These are phyloP conservation scores for Exophiala calicioides DNA, from an alignment of 2,329 filamentous ascomycete species.

Conservation along the genomic window DNA sequence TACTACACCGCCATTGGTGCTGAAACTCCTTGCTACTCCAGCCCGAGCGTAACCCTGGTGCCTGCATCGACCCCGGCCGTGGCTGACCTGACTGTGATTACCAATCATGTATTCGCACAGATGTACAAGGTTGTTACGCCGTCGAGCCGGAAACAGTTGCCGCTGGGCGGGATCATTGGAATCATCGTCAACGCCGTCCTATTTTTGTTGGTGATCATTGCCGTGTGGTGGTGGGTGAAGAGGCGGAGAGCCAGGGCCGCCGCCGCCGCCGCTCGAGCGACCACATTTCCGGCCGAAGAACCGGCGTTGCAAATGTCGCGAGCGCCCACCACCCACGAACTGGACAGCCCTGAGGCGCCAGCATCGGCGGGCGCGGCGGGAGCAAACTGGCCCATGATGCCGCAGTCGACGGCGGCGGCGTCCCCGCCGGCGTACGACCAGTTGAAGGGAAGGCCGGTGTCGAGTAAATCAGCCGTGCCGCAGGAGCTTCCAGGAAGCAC, in stretches of 20 bases:
- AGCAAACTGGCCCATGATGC: constrained; percentile 18
- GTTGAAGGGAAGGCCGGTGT: not conserved
- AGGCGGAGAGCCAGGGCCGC: constrained; percentile 18
- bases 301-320: constrained; percentile 22
- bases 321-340: constrained; percentile 24
- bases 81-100: constrained; percentile 29
- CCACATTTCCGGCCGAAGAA: constrained; percentile 30
- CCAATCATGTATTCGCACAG: constrained; percentile 31
- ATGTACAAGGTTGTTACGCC: constrained; percentile 23
- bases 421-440: constrained; percentile 30
- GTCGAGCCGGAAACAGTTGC: constrained; percentile 9
- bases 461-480: constrained; percentile 9
- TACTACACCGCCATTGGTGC: constrained; percentile 30
- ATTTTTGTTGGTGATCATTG: constrained; percentile 9
- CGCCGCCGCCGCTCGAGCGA: constrained; percentile 13
- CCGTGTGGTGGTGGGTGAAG: constrained; percentile 16
- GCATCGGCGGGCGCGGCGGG: constrained; percentile 11
- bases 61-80: constrained; percentile 29
- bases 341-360: constrained; percentile 24
- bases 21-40: constrained; percentile 32
- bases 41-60: constrained; percentile 20
- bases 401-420: constrained; percentile 9
- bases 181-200: constrained; percentile 25
- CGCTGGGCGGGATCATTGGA: constrained; percentile 28
- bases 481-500: constrained; percentile 33